A percentile compares a stretch with the other conserved stretches of the same genome.
These are phyloP conservation scores for Malus hybrid DNA, from an alignment of 331 rosid species.

Conservation along the genomic window DNA sequence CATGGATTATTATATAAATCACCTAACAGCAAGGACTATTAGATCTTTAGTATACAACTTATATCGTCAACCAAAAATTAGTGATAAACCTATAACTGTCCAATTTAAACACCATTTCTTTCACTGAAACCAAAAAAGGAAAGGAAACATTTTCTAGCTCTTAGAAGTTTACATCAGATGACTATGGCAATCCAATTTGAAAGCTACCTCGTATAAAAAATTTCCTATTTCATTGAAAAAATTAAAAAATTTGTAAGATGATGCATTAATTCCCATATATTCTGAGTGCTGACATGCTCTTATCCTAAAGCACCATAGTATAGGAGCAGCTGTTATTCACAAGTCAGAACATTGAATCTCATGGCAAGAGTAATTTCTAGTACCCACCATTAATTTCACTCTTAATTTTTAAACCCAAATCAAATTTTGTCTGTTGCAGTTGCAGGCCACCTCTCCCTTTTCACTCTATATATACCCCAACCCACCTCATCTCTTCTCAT, in stretches of 20 bases:
- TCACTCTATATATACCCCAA: slow-evolving; percentile 35
- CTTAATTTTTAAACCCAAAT: neutral
- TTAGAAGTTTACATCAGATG: neutral
- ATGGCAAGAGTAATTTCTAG: neutral
- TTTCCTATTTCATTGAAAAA: neutral
- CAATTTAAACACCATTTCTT: neutral
- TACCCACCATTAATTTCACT: neutral
- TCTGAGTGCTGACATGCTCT: neutral
- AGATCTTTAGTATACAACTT: neutral
- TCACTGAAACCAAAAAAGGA: neutral
- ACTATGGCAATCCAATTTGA: neutral
- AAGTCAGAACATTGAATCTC: neutral
- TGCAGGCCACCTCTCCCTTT: neutral
- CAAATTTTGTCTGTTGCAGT: neutral
- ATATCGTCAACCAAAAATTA: neutral
- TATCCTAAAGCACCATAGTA: neutral
- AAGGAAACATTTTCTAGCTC: neutral
- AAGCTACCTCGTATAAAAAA: neutral
- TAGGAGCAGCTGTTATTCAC: neutral
- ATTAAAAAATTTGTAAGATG: neutral
- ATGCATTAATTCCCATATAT: too few relatives aligned
- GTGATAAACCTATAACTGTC: neutral
- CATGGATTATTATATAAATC: neutral
- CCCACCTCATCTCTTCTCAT: slow-evolving; percentile 20
- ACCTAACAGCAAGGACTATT: neutral